phyloP scores from a whole-genome alignment of 768 basidiomycete genomes.

The Tephrocybe sp. region DNA sequence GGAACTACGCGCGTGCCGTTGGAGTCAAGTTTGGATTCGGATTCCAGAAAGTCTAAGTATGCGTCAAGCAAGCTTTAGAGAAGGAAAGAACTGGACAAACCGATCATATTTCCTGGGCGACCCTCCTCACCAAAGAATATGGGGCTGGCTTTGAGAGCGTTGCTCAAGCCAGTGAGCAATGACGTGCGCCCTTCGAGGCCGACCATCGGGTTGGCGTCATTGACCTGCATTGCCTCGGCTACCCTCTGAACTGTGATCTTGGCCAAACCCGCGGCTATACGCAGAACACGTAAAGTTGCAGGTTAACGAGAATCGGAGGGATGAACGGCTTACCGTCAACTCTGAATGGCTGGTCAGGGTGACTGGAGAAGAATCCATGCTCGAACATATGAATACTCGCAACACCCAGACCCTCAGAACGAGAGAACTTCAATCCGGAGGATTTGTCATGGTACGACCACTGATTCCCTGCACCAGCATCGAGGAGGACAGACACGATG shows the following conservation, averaged over 20 bases:
- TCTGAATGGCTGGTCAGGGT: slow-evolving; percentile 55
- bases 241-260: slow-evolving; percentile 60
- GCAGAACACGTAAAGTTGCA: background rate
- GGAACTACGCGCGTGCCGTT: slow-evolving; percentile 50
- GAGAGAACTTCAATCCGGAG: slow-evolving; percentile 51
- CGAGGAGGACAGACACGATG: slow-evolving; percentile 87
- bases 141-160: slow-evolving; percentile 65
- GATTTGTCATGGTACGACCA: slow-evolving; percentile 76
- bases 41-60: slow-evolving; percentile 63
- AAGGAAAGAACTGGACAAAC: slow-evolving; percentile 35
- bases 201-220: slow-evolving; percentile 77
- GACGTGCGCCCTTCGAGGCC: slow-evolving; percentile 86
- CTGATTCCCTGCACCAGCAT: slow-evolving; percentile 85
- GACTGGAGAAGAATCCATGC: slow-evolving; percentile 77
- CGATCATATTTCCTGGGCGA: slow-evolving; percentile 81
- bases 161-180: slow-evolving; percentile 70
- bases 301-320: background rate
- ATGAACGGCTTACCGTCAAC: slow-evolving; percentile 68
- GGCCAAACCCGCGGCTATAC: slow-evolving; percentile 67
- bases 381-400: slow-evolving; percentile 91
- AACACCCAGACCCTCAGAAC: slow-evolving; percentile 85
- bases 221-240: slow-evolving; percentile 78
- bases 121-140: slow-evolving; percentile 73
- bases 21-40: slow-evolving; percentile 45
- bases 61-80: background rate